phyloP scores from a whole-genome alignment of 2,329 filamentous ascomycete genomes.

The Aspergillus aculeatinus region DNA sequence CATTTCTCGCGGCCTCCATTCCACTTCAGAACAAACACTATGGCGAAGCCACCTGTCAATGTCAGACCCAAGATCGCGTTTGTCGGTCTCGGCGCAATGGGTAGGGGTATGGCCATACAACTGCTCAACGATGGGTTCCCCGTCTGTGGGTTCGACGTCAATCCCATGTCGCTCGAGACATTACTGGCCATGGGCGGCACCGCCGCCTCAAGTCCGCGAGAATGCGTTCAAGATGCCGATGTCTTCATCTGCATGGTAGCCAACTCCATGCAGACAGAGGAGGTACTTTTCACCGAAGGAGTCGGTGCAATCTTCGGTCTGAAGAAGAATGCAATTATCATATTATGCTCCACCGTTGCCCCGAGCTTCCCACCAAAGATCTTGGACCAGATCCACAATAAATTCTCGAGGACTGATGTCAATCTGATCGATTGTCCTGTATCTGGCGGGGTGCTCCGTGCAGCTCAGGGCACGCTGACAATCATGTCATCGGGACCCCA shows the following conservation, averaged over 20 bases:
- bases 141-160: neutral
- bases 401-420: neutral
- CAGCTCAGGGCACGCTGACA: neutral
- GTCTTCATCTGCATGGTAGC: neutral
- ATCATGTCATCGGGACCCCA: neutral
- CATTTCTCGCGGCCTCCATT: neutral
- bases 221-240: neutral
- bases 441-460: neutral
- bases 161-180: neutral
- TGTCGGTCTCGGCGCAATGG: constrained; percentile 1
- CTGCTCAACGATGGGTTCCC: neutral
- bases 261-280: neutral
- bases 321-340: neutral
- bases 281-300: neutral
- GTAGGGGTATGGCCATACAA: neutral
- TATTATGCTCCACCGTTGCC: neutral
- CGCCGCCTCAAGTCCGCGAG: neutral
- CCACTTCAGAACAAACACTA: neutral
- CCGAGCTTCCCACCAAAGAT: neutral
- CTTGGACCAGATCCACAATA: neutral
- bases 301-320: neutral
- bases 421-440: neutral
- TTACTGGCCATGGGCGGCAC: neutral
- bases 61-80: neutral
- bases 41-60: neutral